Percentiles rank a stretch among this genome's conserved stretches.
These are phyloP conservation scores for Sarocladiaceae sp. DNA, from an alignment of 2,329 filamentous ascomycete genomes.

Conservation along the genomic window DNA sequence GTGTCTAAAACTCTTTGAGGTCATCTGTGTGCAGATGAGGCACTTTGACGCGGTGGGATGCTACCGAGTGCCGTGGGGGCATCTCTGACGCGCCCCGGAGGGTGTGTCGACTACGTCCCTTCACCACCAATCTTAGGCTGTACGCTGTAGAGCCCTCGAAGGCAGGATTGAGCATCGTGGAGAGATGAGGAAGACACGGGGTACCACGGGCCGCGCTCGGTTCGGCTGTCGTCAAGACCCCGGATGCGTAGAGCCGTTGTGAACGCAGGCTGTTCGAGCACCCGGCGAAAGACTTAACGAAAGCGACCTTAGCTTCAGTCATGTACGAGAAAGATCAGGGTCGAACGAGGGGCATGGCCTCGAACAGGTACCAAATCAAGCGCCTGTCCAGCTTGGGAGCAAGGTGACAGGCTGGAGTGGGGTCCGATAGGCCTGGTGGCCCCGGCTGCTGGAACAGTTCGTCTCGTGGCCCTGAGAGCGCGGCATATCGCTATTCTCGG, in stretches of 20 bases:
- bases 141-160: no score
- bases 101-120: neutral
- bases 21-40: constrained; percentile 7
- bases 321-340: constrained; percentile 1
- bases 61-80: neutral
- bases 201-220: constrained; percentile 1
- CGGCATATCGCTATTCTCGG: neutral
- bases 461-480: neutral
- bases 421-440: constrained; percentile 5
- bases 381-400: neutral
- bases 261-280: neutral
- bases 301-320: neutral
- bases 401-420: neutral
- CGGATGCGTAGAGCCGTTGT: constrained; percentile 6
- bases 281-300: neutral
- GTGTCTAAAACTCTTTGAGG: constrained; percentile 6
- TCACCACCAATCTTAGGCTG: no score
- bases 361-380: neutral
- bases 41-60: constrained; percentile 7
- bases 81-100: neutral
- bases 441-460: neutral
- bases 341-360: neutral
- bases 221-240: neutral
- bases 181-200: neutral
- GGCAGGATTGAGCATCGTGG: neutral